Conservation (phyloP, 768 basidiomycete genomes). For the Phaeotremella fagi region DNA sequence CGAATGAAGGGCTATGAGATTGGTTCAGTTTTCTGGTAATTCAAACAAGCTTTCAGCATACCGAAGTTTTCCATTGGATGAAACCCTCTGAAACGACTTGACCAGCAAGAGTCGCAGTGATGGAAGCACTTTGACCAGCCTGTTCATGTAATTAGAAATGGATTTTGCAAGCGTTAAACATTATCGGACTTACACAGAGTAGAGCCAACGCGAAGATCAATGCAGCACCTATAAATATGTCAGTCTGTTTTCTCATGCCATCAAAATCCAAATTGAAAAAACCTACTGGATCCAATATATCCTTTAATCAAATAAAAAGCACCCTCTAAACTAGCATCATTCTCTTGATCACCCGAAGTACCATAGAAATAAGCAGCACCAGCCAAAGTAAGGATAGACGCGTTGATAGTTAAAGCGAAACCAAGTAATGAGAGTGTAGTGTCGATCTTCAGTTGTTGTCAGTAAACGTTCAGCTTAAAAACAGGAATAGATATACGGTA, state of each 20-base stretch:
- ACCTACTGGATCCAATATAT: constrained; percentile 63
- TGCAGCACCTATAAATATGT: constrained; percentile 68
- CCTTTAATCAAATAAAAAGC: constrained; percentile 69
- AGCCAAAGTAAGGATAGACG: constrained; percentile 71
- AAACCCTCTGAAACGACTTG: constrained; percentile 89
- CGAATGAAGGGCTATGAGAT: constrained; percentile 53
- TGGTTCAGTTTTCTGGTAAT: neutral
- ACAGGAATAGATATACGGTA: constrained; percentile 10
- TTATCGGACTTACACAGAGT: constrained; percentile 53
- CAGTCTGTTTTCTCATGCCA: no score
- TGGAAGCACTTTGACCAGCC: constrained; percentile 81
- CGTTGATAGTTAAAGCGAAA: constrained; percentile 83
- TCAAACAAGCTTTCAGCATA: constrained; percentile 13
- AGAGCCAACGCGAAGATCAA: constrained; percentile 84
- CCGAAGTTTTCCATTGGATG: constrained; percentile 73
- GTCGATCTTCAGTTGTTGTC: no score
- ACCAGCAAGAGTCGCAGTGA: constrained; percentile 84
- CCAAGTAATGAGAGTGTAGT: constrained; percentile 64
- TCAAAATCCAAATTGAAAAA: neutral
- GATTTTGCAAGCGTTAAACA: neutral
- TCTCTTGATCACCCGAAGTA: constrained; percentile 39
- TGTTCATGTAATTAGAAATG: no score
- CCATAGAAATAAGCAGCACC: constrained; percentile 72
- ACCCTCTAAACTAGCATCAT: constrained; percentile 73
- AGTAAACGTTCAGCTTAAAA: no score